Evolutionary conservation across 202 grass and related monocot species (phyloP).

Genomic region (Miscanthus sacchariflorus): DNA sequence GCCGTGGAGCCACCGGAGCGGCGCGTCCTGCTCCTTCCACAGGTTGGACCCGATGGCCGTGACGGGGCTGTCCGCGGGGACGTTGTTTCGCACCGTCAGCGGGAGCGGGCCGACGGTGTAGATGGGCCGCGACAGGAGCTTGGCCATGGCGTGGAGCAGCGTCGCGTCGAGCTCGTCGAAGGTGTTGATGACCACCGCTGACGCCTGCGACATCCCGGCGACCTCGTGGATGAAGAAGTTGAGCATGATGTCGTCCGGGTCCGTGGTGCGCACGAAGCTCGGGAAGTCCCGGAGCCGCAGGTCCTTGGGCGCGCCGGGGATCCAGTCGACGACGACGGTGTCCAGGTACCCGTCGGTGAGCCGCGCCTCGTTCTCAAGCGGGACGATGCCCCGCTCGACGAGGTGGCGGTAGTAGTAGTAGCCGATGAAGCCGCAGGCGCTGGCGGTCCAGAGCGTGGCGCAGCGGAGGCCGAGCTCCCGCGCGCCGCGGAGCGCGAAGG

Average conservation of each 20-base stretch:
- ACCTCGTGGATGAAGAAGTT: slow-evolving; percentile 15
- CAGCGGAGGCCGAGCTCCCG: slow-evolving; percentile 49
- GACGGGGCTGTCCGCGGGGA: slow-evolving; percentile 38
- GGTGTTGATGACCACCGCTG: slow-evolving; percentile 51
- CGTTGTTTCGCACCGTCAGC: slow-evolving; percentile 28
- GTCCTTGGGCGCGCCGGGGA: slow-evolving; percentile 21
- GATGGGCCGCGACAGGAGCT: slow-evolving; percentile 39
- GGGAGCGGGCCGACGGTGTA: slow-evolving; percentile 54
- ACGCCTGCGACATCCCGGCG: slow-evolving; percentile 27
- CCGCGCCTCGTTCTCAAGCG: slow-evolving; percentile 21
- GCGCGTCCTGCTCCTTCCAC: slow-evolving; percentile 54
- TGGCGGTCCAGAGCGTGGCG: slow-evolving; percentile 46
- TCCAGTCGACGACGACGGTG: slow-evolving; percentile 36
- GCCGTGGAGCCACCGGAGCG: slow-evolving; percentile 65
- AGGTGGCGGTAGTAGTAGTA: slow-evolving; percentile 49
- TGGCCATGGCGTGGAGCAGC: slow-evolving; percentile 31
- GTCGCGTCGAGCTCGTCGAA: slow-evolving; percentile 49
- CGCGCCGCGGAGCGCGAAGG: slow-evolving; percentile 4
- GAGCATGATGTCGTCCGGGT: neutral
- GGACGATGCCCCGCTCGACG: slow-evolving; percentile 42
- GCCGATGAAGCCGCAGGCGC: slow-evolving; percentile 52
- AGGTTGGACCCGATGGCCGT: slow-evolving; percentile 43
- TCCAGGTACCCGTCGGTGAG: slow-evolving; percentile 41
- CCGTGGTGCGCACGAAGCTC: neutral
- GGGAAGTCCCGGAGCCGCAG: neutral